Base-by-base conservation (phyloP, 2,329 filamentous ascomycete genomes). In the Colletotrichum sp. region DNA sequence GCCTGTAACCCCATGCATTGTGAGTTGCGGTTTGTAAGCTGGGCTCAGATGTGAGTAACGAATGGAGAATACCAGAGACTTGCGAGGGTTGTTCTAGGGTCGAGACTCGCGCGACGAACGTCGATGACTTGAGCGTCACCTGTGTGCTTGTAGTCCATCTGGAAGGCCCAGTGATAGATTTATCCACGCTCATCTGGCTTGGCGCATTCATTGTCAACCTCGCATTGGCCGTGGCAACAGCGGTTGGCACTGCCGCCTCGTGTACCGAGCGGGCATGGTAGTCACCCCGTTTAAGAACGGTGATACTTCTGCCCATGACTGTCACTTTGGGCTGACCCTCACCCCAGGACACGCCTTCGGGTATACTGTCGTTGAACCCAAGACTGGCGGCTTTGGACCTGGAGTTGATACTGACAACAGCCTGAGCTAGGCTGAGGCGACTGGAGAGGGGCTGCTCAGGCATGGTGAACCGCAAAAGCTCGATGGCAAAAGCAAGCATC, bases 371-470 rank as follows among this genome's bases (percentile, higher is more conserved):
- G 67, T 88, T 91, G 24, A 98, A 86, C 0, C 95, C 95, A 34
- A 98, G 85, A 77, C 90, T 94, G 32, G 93, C 89, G 12, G 95
- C 95, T 84, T 96, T 96, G 43, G 91, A 92, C 78, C 93, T 91
- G 76, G 94, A 95, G 81, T 96, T 97, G 32, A 92, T 92, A 81
- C 95, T 96, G 18, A 98, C 94, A 2, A 97, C 93, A 1, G 95
- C 95, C 83, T 98, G 95, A 0, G 93, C 95, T 24, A 98, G 86
- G 81, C 95, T 98, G 24, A 98, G 86, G 63, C 95, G 89, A 82
- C 95, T 96, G n/a, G 95, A 97, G 4, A 93, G 88, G 4, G 95
- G 95, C 82, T 98, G 96, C 78, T 95, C 93, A 0, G 95, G 94
- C 93, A 96, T 96, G 0, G 95, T 98, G 81, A 94, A 93, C 61